These are phyloP conservation scores for Skeletonema costatum DNA, from an alignment of 108 stramenopile species.

Conservation along the genomic window DNA sequence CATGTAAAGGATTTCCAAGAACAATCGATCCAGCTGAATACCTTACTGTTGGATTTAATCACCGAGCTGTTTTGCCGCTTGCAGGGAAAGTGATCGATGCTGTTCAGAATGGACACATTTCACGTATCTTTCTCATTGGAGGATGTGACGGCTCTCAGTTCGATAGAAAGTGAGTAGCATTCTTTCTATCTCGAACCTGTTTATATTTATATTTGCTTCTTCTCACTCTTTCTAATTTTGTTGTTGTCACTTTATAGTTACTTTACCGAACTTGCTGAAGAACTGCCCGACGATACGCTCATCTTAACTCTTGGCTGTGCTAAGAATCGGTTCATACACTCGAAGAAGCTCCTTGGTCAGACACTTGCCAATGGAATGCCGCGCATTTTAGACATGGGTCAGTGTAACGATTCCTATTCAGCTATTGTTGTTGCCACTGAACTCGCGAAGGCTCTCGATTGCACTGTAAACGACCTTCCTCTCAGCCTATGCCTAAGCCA, in stretches of 20 bases:
- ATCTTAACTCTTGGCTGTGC: constrained; percentile 86
- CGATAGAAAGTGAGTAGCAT: constrained; percentile 53
- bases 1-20: constrained; percentile 65
- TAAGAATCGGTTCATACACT: constrained; percentile 76
- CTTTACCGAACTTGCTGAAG: constrained; percentile 78
- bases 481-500: constrained; percentile 47
- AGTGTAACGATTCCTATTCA: constrained; percentile 84
- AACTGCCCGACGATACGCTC: constrained; percentile 68
- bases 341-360: constrained; percentile 49
- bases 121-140: constrained; percentile 82
- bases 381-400: constrained; percentile 86
- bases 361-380: constrained; percentile 76
- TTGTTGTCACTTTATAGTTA: constrained; percentile 36
- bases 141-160: constrained; percentile 87
- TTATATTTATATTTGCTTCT: neutral
- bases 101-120: constrained; percentile 60
- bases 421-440: constrained; percentile 83
- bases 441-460: constrained; percentile 77
- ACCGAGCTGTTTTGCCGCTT: constrained; percentile 75
- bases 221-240: neutral
- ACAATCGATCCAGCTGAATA: constrained; percentile 64
- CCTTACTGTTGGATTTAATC: constrained; percentile 82
- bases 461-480: constrained; percentile 81
- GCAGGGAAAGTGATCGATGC: constrained; percentile 75
- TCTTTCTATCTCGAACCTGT: neutral